Percentiles rank a stretch among this genome's conserved stretches.
Conservation (phyloP, 345 rosid species). For the Aegle marmelos region DNA sequence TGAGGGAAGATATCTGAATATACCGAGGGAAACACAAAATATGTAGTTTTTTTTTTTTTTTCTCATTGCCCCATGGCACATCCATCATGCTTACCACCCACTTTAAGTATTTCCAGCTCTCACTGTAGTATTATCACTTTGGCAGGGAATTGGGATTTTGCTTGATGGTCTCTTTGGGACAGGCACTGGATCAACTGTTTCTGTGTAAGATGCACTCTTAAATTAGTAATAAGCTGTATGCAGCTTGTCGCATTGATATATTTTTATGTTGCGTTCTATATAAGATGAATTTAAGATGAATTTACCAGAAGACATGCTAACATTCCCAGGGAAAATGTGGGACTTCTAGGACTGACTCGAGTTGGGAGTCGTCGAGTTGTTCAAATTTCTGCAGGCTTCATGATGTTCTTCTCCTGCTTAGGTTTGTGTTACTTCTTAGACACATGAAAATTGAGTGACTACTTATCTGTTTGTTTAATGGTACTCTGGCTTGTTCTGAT, state of each 20-base stretch:
- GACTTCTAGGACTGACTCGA: conserved; percentile 89
- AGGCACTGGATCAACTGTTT: conserved; percentile 85
- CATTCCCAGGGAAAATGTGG: conserved; percentile 83
- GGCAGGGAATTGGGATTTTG: conserved; percentile 87
- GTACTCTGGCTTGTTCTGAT: background rate
- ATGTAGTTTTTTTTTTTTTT: background rate
- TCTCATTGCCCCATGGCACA: background rate
- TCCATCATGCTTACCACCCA: too few relatives aligned
- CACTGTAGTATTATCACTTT: background rate
- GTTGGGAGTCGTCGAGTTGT: conserved; percentile 98
- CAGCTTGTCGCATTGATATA: background rate
- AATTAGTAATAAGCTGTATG: background rate
- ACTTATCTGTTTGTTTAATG: background rate
- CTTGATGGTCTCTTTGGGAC: conserved; percentile 97
- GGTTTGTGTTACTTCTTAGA: conserved; percentile 34
- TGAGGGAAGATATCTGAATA: background rate
- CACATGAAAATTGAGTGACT: conserved; percentile 7
- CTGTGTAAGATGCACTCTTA: conserved; percentile 57
- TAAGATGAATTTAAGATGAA: background rate
- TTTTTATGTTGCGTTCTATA: background rate
- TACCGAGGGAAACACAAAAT: background rate
- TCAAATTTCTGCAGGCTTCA: conserved; percentile 93
- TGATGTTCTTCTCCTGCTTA: conserved; percentile 86
- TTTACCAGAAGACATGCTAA: background rate
- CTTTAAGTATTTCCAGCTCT: too few relatives aligned